Evolutionary conservation across 495 filamentous ascomycete genomes (phyloP), one percentile per base, ranked within the genome.

Genomic region (Acidiella bohemica): DNA sequence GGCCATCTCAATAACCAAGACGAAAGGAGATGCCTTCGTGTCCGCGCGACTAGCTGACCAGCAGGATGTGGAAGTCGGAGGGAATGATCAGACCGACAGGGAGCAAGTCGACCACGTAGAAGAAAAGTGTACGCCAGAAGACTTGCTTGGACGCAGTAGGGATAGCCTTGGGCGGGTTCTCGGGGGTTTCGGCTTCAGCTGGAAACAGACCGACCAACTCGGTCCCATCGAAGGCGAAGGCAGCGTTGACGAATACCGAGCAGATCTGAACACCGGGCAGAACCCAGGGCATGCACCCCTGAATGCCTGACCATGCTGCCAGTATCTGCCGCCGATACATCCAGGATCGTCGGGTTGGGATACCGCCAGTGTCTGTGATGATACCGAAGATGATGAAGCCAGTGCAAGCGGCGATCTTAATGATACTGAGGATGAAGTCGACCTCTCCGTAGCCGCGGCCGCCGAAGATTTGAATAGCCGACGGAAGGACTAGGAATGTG

Each of bases 341-440:
- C 51, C 50, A 10, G 41, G 39, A 32, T 39, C 56, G 24, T 67
- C 66, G 5, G 57, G n/a, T 46, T 35, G 70, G 70, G 5, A 71
- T 75, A 45, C 78, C 81, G 22, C 81, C 81, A 29, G 69, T 68
- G 47, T 81, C 75, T 28, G 83, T 67, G 28, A 84, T 63, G 22
- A 85, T 58, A n/a, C 68, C 68, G 37, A 84, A 69, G 50, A 85
- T 68, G 55, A 86, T 79, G 60, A 84, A 81, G 39, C 77, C 63
- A 32, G 77, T 51, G 27, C 76, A 73, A 1, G 78, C 78, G 11
- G 36, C 22, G 12, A 95, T 71, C 60, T 97, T 97, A 51, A 63
- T 57, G 42, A 58, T 54, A 27, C 53, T 42, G 41, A 63, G 54
- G 29, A 63, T 36, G 40, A 63, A 63, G 28, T 63, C 60, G 41